These are phyloP conservation scores for Athelia psychrophila DNA, from an alignment of 1,284 basidiomycete species.

Conservation along the genomic window DNA sequence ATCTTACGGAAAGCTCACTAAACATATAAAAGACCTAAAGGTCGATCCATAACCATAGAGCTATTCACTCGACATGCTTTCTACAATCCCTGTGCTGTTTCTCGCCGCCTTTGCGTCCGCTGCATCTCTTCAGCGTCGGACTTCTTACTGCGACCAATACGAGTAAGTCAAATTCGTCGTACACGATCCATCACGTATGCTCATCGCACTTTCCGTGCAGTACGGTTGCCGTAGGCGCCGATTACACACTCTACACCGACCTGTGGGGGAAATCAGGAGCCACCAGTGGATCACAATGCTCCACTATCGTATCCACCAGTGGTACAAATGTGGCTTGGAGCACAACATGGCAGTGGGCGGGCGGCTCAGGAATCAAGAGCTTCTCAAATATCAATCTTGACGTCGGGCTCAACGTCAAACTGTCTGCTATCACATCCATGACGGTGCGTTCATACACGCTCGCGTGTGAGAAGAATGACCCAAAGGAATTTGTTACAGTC, in stretches of 20 bases:
- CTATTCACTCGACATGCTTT: too few species aligned
- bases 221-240: conserved; percentile 33
- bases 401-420: conserved; percentile 46
- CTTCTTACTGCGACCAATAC: too few species aligned
- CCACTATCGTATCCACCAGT: conserved; percentile 42
- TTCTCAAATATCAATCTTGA: conserved; percentile 58
- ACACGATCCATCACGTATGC: too few species aligned
- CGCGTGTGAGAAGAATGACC: background rate
- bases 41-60: too few species aligned
- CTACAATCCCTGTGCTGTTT: too few species aligned
- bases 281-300: conserved; percentile 53
- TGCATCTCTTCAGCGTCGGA: too few species aligned
- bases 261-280: conserved; percentile 50
- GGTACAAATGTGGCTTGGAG: conserved; percentile 49
- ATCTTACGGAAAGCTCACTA: too few species aligned
- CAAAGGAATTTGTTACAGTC: conserved; percentile 26
- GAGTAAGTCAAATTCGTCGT: too few species aligned
- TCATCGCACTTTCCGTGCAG: too few species aligned
- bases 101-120: too few species aligned
- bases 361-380: conserved; percentile 54
- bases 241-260: conserved; percentile 48
- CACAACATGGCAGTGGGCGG: conserved; percentile 54
- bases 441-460: conserved; percentile 31
- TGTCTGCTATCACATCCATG: conserved; percentile 53
- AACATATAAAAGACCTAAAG: too few species aligned